Conservation (phyloP, 2,329 filamentous ascomycete species). For the Ceratocystis smalleyi region DNA sequence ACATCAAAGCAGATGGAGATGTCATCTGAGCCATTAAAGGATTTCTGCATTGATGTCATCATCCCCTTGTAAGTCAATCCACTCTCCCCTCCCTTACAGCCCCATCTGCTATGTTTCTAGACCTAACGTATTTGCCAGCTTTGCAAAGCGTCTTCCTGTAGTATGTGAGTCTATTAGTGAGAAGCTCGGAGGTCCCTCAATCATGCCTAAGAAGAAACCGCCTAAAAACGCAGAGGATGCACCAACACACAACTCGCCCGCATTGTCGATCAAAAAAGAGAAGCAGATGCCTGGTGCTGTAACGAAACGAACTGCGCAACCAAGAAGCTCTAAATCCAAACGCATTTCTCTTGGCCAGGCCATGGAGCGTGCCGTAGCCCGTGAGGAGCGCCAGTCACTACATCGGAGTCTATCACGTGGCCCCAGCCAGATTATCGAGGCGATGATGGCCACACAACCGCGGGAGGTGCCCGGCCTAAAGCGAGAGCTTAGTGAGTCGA, state of each 20-base stretch:
- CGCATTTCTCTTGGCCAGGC: slow-evolving; percentile 27
- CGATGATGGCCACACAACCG: slow-evolving; percentile 55
- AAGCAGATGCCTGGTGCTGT: slow-evolving; percentile 38
- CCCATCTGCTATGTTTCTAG: not conserved
- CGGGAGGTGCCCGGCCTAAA: slow-evolving; percentile 45
- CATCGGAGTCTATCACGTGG: slow-evolving; percentile 40
- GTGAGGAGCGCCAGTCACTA: slow-evolving; percentile 12
- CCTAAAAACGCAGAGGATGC: not conserved
- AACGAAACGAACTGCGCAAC: slow-evolving; percentile 37
- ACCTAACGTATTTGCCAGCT: slow-evolving; percentile 36
- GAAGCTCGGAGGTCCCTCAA: slow-evolving; percentile 58
- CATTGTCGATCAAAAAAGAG: slow-evolving; percentile 29
- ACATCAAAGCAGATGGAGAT: slow-evolving; percentile 27
- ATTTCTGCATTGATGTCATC: slow-evolving; percentile 69
- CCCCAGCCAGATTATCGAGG: slow-evolving; percentile 42
- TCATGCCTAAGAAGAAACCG: slow-evolving; percentile 24
- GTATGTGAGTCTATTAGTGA: slow-evolving; percentile 55
- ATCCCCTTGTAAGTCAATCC: slow-evolving; percentile 50
- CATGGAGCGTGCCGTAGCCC: slow-evolving; percentile 12
- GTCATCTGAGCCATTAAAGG: slow-evolving; percentile 48
- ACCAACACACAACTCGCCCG: slow-evolving; percentile 31
- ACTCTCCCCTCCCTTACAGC: too few species aligned
- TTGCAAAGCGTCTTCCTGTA: slow-evolving; percentile 58
- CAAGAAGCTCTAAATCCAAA: slow-evolving; percentile 47
- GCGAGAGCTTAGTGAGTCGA: slow-evolving; percentile 49